Base-by-base conservation (phyloP, 306 rosid species). In the Coriaria nepalensis region DNA sequence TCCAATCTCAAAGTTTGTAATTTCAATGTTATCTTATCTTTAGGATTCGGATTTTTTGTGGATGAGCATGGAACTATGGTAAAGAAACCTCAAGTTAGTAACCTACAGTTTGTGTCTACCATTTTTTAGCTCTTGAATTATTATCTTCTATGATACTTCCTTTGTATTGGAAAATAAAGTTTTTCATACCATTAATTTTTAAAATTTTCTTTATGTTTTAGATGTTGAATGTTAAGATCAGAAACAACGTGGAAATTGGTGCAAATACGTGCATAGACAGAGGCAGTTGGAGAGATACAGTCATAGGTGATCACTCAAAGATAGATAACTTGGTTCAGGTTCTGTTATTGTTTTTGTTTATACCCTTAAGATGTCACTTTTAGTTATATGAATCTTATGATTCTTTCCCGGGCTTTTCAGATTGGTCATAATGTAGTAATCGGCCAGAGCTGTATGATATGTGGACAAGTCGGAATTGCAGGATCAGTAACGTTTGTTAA, bases 201-300 rank as follows among this genome's bases (percentile, higher is more conserved):
- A 50, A 57, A 13, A 20, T 39, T 20, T 60, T 67, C 46, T 56
- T 37, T 61, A n/a, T 62, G 66, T 61, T 57, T 55, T 53, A 88
- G 97, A 61, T 70, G 67, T 60, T 88, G 83, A 76, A 84, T 66
- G 93, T 75, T 33, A 71, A 64, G 61, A 65, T 88, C 38, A 93
- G 95, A 45, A 71, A 68, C 65, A 33, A 65, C 52, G 95, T 88
- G 50, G 97, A 88, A 68, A 78, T 84, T 54, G 95, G 95, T 62
- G 85, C 95, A 64, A 88, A 76, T 68, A 74, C 97, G 45, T 84
- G 95, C 69, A 75, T 90, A 62, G 95, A 90, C 68, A 70, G 95
- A 67, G 97, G 97, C 56, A 90, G 97, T 69, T 90, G 97, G 95
- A 78, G 97, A 75, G 97, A 90, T 65, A 90, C 97, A 2, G 63